phyloP scores from a whole-genome alignment of 345 rosid species.

The Acer yangbiense region DNA sequence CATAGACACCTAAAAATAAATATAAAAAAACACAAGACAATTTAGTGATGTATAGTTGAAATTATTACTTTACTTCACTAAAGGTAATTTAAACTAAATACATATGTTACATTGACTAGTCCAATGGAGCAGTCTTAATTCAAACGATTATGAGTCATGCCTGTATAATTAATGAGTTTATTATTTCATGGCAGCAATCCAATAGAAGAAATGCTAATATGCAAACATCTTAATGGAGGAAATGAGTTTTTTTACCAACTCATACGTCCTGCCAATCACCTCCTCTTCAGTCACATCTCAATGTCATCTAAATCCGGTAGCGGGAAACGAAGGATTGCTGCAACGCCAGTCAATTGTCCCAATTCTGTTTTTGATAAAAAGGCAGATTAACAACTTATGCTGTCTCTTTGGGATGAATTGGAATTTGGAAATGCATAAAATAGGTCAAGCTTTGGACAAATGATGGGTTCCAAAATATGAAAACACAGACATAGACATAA shows the following conservation, averaged over 20 bases:
- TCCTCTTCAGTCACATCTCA: slow-evolving; percentile 63
- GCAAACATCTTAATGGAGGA: neutral
- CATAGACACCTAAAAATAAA: no score
- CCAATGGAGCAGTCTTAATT: no score
- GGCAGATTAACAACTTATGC: neutral
- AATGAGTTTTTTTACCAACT: neutral
- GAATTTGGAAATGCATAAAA: no score
- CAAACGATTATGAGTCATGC: neutral
- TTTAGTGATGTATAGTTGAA: neutral
- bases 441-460: no score
- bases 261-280: neutral
- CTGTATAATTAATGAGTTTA: neutral
- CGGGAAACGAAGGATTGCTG: slow-evolving; percentile 94
- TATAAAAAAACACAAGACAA: neutral
- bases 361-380: slow-evolving; percentile 49
- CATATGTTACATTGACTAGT: neutral
- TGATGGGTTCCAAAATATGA: no score
- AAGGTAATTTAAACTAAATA: neutral
- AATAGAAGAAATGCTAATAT: neutral
- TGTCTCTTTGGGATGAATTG: no score
- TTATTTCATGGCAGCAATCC: neutral
- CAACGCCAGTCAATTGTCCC: slow-evolving; percentile 83
- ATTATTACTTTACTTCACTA: neutral
- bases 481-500: neutral
- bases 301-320: slow-evolving; percentile 95